A percentile compares a stretch with the other conserved stretches of the same genome.
These are phyloP conservation scores for Klebsormidium nitens DNA, from an alignment of 139 green algal species.

Conservation along the genomic window DNA sequence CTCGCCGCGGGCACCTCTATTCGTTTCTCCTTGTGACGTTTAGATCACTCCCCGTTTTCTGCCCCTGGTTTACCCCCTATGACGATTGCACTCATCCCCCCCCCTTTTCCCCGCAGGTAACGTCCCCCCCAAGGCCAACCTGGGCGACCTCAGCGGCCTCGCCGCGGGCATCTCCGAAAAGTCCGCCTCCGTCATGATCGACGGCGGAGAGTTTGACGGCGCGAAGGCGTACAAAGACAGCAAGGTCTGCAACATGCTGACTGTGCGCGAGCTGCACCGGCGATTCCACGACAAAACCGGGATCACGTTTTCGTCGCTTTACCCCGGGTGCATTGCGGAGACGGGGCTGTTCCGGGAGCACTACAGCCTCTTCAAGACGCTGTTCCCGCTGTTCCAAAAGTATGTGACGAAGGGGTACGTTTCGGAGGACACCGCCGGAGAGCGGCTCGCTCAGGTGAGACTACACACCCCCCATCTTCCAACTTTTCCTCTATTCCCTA, in stretches of 20 bases:
- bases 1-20: too few species aligned
- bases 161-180: conserved; percentile 32
- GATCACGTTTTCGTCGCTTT: conserved; percentile 81
- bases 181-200: conserved; percentile 67
- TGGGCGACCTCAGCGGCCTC: conserved; percentile 81
- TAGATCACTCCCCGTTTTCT: too few species aligned
- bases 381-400: conserved; percentile 94
- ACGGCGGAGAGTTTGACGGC: conserved; percentile 80
- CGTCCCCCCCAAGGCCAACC: conserved; percentile 84
- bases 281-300: conserved; percentile 69
- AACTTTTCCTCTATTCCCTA: neutral
- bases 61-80: too few species aligned
- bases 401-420: conserved; percentile 92
- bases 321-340: conserved; percentile 94
- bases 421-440: conserved; percentile 77
- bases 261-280: conserved; percentile 78
- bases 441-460: conserved; percentile 69
- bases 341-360: conserved; percentile 90
- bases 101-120: too few species aligned
- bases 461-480: too few species aligned
- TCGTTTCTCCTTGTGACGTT: too few species aligned
- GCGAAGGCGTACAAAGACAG: conserved; percentile 97
- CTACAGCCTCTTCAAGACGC: conserved; percentile 62
- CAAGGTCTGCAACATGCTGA: conserved; percentile 98
- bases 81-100: too few species aligned